phyloP scores from a whole-genome alignment of 2,329 filamentous ascomycete species.

The Penicillium frequentans region DNA sequence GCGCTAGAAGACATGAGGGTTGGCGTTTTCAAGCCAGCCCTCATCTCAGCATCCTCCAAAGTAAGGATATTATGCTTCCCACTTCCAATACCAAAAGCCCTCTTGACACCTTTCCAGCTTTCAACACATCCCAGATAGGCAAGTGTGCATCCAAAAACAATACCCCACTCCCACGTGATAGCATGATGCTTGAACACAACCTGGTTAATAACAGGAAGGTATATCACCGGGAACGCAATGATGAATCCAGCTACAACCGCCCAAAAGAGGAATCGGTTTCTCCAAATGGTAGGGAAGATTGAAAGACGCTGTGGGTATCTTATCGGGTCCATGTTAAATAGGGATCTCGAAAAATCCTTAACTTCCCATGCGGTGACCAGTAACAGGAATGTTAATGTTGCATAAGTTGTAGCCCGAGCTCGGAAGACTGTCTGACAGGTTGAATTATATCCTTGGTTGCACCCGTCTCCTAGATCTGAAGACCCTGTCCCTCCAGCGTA shows the following conservation, averaged over 20 bases:
- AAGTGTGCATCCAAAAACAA: constrained; percentile 58
- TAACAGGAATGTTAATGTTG: constrained; percentile 71
- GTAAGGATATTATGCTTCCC: constrained; percentile 33
- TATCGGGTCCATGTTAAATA: constrained; percentile 63
- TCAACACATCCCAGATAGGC: constrained; percentile 65
- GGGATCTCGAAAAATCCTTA: constrained; percentile 69
- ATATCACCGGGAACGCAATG: constrained; percentile 59
- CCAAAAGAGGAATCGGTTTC: constrained; percentile 70
- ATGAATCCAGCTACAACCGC: constrained; percentile 58
- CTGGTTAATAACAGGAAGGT: constrained; percentile 66
- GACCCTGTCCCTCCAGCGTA: constrained; percentile 39
- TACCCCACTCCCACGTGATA: constrained; percentile 68
- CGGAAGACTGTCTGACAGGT: constrained; percentile 60
- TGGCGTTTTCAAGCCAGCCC: constrained; percentile 26
- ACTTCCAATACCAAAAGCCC: constrained; percentile 40
- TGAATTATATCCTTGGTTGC: constrained; percentile 52
- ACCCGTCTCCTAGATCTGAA: constrained; percentile 55
- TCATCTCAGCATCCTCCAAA: constrained; percentile 34
- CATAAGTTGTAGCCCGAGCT: constrained; percentile 72
- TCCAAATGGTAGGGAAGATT: constrained; percentile 65
- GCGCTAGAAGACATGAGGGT: constrained; percentile 25
- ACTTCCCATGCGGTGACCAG: constrained; percentile 79
- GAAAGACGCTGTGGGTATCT: constrained; percentile 61
- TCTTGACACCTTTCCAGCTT: constrained; percentile 65
- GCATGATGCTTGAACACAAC: constrained; percentile 65